Evolutionary conservation across 2,329 filamentous ascomycete genomes (phyloP), one percentile per base, ranked within the genome.

Genomic region (Cercospora sesami): DNA sequence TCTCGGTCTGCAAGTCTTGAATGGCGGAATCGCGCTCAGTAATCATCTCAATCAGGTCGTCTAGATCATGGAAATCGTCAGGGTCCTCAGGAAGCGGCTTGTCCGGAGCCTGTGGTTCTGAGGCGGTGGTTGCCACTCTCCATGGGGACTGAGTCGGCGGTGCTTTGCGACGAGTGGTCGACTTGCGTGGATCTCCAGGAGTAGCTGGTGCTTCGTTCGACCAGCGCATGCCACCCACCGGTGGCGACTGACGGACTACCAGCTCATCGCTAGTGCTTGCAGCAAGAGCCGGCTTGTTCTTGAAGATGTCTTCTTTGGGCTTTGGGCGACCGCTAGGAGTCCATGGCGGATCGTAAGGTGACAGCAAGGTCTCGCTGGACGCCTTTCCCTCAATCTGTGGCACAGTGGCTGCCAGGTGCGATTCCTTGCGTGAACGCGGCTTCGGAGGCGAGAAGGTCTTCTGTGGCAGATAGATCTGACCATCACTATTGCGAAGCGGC

Each of bases 401-500:
- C 4, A 42, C 18, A 55, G 63, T 58, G n/a, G 53, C 14, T 14
- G 48, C 18, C 30, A 65, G 57, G 59, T 68, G 68, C 36, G 58
- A 36, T 28, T 69, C 57, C 61, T 66, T 64, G 26, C 57, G 53
- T 36, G 55, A 58, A 14, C 57, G 59, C 2, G 67, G 59, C 8
- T 42, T 58, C n/a, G 66, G 70, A 21, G 73, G 72, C 14, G 48
- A 60, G 62, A 72, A 75, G n/a, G 60, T 68, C 6, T 69, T 70
- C 14, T 66, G 58, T 33, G 72, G 74, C 31, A 74, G 65, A 26
- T 53, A 66, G 14, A 28, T 23, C 55, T 63, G 59, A 18, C 63
- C 63, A 14, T 57, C 57, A 14, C 28, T 57, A 55, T 70, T 66
- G 8, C 73, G 69, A 31, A 78, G 67, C 12, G 76, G 76, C 3